A percentile compares a stretch with the other conserved stretches of the same genome.
phyloP scores from a whole-genome alignment of 352 stramenopile genomes.

The Globisporangium solare region DNA sequence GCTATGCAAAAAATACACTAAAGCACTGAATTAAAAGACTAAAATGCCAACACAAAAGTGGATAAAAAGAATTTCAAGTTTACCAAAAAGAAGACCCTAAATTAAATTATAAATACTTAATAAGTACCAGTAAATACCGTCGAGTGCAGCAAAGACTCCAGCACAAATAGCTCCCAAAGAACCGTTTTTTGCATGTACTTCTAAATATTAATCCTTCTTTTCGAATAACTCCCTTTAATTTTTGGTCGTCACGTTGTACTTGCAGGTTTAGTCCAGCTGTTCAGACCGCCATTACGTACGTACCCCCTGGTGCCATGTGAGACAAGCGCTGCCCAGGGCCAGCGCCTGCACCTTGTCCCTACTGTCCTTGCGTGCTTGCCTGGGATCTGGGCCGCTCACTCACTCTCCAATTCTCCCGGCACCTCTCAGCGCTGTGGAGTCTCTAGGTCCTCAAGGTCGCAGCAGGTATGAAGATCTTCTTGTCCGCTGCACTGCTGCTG shows the following conservation, averaged over 20 bases:
- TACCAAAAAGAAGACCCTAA: too few relatives aligned
- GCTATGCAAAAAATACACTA: neutral
- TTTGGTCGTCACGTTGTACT: neutral
- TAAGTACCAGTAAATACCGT: too few relatives aligned
- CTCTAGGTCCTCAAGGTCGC: neutral
- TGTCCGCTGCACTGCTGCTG: conserved; percentile 10
- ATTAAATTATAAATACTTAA: neutral
- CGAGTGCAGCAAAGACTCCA: too few relatives aligned
- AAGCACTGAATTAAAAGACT: neutral
- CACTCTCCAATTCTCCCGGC: conserved; percentile 15
- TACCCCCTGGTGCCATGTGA: neutral
- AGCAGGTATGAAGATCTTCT: conserved; percentile 13
- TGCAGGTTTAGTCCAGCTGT: neutral
- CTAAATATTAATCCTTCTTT: too few relatives aligned
- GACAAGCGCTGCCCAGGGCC: neutral
- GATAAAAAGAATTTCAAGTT: too few relatives aligned
- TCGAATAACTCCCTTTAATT: neutral
- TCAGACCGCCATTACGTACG: neutral
- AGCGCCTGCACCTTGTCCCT: neutral
- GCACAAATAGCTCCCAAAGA: neutral
- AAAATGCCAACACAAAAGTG: too few relatives aligned
- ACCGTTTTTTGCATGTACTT: neutral
- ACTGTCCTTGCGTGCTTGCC: neutral
- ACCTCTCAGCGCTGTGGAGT: neutral
- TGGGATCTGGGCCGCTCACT: too few relatives aligned